Evolutionary conservation across 139 green algal genomes (phyloP), one percentile per base, ranked within the genome.

Genomic region (Ostreobium quekettii): DNA sequence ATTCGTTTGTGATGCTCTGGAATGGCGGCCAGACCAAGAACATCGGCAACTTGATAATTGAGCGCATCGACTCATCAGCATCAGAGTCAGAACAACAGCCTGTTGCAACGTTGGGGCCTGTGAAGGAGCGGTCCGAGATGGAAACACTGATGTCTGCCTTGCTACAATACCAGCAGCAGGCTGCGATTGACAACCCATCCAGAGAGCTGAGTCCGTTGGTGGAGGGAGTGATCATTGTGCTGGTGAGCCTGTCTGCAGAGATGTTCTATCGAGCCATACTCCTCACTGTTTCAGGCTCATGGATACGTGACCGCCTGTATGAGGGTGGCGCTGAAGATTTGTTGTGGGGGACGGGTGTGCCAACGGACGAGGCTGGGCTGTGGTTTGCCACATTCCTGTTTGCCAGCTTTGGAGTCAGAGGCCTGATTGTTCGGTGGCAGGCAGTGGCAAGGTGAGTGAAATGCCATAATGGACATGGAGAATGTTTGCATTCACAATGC

Each of bases 291-390:
- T 36, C 19, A 22, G 8, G 11, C 53, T 11, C 19, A 11, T 62
- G 53, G 53, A 11, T 62, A 36, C 53, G 53, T 36, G 53, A 62
- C 19, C 22, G 53, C 28, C 53, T 62, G 53, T 62, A 36, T 22
- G 53, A 62, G 31, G 53, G 24, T 22, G 53, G 53, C 8, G 53
- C 22, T 36, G 11, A 62, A 11, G 22, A 62, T 62, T 36, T 62
- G 31, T 62, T 62, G 28, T 28, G 8, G 24, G 53, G 19, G 11
- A 62, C n/a, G 53, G 31, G 31, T 30, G 8, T 62, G 8, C 22
- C 22, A 36, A 30, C 53, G 8, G 53, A 31, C 7, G n/a, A 36
- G 8, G 53, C n/a, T 62, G 53, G 11, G 7, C 28, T 36, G 31
- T 36, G 53, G 53, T 11, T 11, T 30, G 53, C 53, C 22, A 36